These are phyloP conservation scores for Cerrena zonata DNA, from an alignment of 1,284 basidiomycete species.

Conservation along the genomic window DNA sequence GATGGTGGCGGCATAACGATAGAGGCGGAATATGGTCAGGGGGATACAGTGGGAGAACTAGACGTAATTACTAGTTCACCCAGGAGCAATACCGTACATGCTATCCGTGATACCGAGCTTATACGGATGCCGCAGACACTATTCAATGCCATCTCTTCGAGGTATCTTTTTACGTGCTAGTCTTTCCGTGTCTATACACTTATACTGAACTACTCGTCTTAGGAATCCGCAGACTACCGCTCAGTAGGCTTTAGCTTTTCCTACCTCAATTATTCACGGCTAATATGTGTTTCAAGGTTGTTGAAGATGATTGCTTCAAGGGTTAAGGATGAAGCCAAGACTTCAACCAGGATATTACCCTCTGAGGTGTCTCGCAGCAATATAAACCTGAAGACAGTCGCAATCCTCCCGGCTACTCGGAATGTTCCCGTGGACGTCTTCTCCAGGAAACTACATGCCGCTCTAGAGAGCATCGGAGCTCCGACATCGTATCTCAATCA, in stretches of 20 bases:
- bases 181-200: not conserved
- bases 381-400: conserved; percentile 89
- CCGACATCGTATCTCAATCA: conserved; percentile 87
- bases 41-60: conserved; percentile 82
- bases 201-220: conserved; percentile 1
- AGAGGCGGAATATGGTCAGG: conserved; percentile 91
- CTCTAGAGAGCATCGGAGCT: conserved; percentile 84
- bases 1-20: conserved; percentile 75
- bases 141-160: conserved; percentile 91
- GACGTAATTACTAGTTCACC: conserved; percentile 94
- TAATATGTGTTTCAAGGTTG: conserved; percentile 41
- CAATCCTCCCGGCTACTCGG: conserved; percentile 76
- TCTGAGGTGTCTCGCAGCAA: conserved; percentile 71
- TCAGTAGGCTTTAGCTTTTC: conserved; percentile 50
- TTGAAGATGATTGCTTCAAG: conserved; percentile 89
- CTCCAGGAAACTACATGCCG: conserved; percentile 79
- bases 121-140: conserved; percentile 95
- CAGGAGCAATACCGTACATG: conserved; percentile 87
- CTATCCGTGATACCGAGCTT: conserved; percentile 97
- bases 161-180: conserved; percentile 40
- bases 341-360: conserved; percentile 42
- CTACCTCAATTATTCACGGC: not conserved
- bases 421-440: conserved; percentile 84
- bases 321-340: conserved; percentile 78
- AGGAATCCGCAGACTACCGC: conserved; percentile 94